Evolutionary conservation across 495 filamentous ascomycete genomes (phyloP).

Genomic region (Evansstolkia leycettana): DNA sequence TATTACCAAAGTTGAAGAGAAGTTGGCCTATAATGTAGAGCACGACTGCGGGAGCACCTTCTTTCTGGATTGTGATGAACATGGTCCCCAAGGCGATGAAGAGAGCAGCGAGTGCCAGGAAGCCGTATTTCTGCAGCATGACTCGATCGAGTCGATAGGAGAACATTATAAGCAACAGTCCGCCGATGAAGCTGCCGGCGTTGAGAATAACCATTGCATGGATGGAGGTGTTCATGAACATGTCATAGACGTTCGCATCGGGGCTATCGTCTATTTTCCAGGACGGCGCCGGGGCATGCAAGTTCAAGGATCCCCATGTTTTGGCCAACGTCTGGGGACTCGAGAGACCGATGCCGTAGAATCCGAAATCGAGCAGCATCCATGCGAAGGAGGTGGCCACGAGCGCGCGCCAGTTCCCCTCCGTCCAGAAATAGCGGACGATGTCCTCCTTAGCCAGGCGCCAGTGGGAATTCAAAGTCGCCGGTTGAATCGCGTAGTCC

Average conservation of each 20-base stretch:
- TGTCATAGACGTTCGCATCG: constrained; percentile 21
- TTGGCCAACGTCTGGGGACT: constrained; percentile 30
- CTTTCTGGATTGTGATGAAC: constrained; percentile 26
- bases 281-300: constrained; percentile 16
- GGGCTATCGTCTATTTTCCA: constrained; percentile 27
- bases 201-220: constrained; percentile 30
- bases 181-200: constrained; percentile 34
- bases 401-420: constrained; percentile 41
- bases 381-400: constrained; percentile 36
- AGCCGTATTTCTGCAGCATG: constrained; percentile 34
- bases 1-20: constrained; percentile 54
- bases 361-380: constrained; percentile 43
- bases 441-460: constrained; percentile 29
- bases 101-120: constrained; percentile 31
- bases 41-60: constrained; percentile 33
- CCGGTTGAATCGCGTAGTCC: constrained; percentile 17
- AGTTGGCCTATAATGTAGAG: constrained; percentile 49
- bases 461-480: constrained; percentile 33
- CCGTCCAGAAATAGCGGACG: constrained; percentile 33
- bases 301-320: constrained; percentile 27
- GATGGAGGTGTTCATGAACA: constrained; percentile 28
- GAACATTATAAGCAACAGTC: constrained; percentile 29
- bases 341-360: constrained; percentile 43
- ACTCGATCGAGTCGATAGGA: constrained; percentile 36
- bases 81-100: constrained; percentile 39